Base-by-base conservation (phyloP, 257 asterid genomes). In the Lycium ferocissimum region DNA sequence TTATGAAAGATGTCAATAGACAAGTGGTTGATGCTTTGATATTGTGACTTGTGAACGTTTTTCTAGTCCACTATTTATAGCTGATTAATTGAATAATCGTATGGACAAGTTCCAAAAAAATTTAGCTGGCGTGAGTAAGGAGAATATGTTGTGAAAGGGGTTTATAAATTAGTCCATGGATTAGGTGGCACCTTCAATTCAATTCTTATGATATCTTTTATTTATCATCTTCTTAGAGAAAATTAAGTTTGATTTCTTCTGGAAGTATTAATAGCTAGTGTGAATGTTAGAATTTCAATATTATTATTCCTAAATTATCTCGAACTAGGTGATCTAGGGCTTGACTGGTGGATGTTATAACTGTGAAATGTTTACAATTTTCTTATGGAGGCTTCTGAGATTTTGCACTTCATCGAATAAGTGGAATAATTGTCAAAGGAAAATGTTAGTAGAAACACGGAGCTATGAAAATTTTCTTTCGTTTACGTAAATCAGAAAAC, bases 11-110 rank as follows among this genome's bases (percentile, higher is more conserved):
- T 40, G 85, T 51, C 26, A 82, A 63, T 37, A 13, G 3, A 26
- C 22, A 66, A 22, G 0, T 13, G 54, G 38, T 72, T 45, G 59
- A 40, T 40, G 45, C 45, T 40, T 40, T 40, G 45, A 49, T 45
- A 45, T 10, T 73, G n/a, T 37, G 61, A 62, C 61, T 13, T 66
- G 20, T 33, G 11, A 13, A 35, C n/a, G 38, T 38, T 80, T 57
- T 43, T 65, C 53, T 63, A 45, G 79, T 45, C 20, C 63, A 2
- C 14, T 83, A 83, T 67, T 83, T 83, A 83, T 83, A 53, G 80
- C 38, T 10, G 1, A 49, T 65, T 10, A 43, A 57, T 80, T 17
- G 45, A 0, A 40, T 40, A 40, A 40, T 4, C 5, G 75, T 33
- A 2, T 45, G 1, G 20, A 33, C 76, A 37, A 37, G 35, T 20